Percentiles rank a stretch among this genome's conserved stretches.
Evolutionary conservation across 23 red algal genomes (phyloP).

Genomic region (Gracilaria vermiculophylla): DNA sequence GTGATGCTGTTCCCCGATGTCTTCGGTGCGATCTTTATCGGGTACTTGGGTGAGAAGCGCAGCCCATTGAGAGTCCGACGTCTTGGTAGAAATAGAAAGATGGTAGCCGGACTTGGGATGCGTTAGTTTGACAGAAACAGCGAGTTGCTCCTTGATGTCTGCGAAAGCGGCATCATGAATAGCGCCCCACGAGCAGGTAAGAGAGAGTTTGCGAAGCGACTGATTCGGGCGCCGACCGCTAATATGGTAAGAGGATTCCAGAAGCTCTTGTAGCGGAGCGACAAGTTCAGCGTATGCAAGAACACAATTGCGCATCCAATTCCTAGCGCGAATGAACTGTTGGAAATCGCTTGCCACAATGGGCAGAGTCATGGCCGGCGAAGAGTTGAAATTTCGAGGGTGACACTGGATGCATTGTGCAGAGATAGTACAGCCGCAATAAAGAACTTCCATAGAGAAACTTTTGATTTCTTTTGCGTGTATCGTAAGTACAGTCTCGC

Average conservation of each 20-base stretch:
- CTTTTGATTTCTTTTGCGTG: not conserved
- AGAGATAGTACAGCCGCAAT: not conserved
- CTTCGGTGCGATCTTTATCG: not conserved
- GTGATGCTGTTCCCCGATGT: not conserved
- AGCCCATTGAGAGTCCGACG: not conserved
- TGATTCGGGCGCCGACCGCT: not conserved
- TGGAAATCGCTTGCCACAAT: not conserved
- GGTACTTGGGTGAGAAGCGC: conserved; percentile 15
- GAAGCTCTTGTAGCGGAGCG: conserved; percentile 7
- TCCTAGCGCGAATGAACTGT: conserved; percentile 21
- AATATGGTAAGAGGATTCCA: not conserved
- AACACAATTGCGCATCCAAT: conserved; percentile 35
- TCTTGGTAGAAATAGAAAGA: not conserved
- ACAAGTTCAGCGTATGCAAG: not conserved
- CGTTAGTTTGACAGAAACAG: not conserved
- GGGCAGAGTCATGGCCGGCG: not conserved
- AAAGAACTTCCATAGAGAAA: not conserved
- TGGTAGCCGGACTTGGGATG: not conserved
- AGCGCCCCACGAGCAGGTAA: conserved; percentile 5
- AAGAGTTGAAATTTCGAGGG: not conserved
- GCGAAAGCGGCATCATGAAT: conserved; percentile 21
- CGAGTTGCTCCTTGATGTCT: not conserved
- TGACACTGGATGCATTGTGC: not conserved
- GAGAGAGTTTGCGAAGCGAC: not conserved
- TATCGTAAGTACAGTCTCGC: not conserved